Conservation (phyloP, 805 yeast genomes). For the Kuraishia ogatae region DNA sequence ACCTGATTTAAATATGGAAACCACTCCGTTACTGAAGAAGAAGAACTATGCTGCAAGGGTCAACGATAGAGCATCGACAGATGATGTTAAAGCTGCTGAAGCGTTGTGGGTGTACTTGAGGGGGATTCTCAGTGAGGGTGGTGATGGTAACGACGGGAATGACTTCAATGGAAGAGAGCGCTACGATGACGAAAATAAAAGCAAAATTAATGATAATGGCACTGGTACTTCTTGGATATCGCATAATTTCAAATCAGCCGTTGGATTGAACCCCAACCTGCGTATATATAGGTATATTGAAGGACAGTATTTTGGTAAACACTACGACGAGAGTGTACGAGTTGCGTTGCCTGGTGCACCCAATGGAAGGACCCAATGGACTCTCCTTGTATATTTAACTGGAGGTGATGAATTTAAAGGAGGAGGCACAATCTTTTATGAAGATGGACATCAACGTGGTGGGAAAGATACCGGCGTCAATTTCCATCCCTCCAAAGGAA, state of each 20-base stretch:
- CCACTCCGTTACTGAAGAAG: constrained; percentile 39
- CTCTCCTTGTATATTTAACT: constrained; percentile 46
- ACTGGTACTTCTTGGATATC: constrained; percentile 12
- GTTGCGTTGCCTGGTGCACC: constrained; percentile 11
- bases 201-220: constrained; percentile 11
- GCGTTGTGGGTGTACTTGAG: constrained; percentile 35
- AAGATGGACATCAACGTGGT: constrained; percentile 4
- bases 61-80: constrained; percentile 39
- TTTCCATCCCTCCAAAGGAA: constrained; percentile 42
- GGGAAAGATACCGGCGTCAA: constrained; percentile 13
- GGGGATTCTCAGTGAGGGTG: constrained; percentile 14
- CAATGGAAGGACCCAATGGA: constrained; percentile 45
- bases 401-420: constrained; percentile 50
- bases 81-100: constrained; percentile 27
- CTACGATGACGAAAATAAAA: too few relatives aligned
- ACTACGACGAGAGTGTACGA: constrained; percentile 49
- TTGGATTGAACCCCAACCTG: constrained; percentile 46
- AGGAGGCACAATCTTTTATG: constrained; percentile 51
- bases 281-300: constrained; percentile 44
- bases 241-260: constrained; percentile 27
- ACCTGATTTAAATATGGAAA: constrained; percentile 22
- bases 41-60: constrained; percentile 48
- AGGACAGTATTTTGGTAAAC: constrained; percentile 54
- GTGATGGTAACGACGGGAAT: too few relatives aligned
- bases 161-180: too few relatives aligned